Percentiles rank a stretch among this genome's conserved stretches.
phyloP scores from a whole-genome alignment of 2,329 filamentous ascomycete species.

The Paracoccidioides lutzii region DNA sequence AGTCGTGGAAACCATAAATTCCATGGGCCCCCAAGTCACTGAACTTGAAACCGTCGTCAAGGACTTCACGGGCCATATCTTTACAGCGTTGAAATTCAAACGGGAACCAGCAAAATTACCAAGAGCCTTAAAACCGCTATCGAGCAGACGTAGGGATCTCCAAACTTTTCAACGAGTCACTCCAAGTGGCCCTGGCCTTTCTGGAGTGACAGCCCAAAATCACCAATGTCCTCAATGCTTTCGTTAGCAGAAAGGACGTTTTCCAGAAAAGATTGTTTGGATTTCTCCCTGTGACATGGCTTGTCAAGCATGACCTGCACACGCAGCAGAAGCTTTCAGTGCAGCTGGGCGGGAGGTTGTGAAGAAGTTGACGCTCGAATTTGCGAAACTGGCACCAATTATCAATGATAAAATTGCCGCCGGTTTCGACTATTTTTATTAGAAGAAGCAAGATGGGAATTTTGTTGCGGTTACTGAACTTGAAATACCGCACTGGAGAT shows the following conservation, averaged over 20 bases:
- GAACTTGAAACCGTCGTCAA: constrained; percentile 12
- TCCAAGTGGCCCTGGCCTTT: constrained; percentile 8
- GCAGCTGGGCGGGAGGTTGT: constrained; percentile 7
- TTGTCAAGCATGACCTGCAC: constrained; percentile 12
- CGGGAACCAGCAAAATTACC: constrained; percentile 6
- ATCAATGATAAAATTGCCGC: constrained; percentile 10
- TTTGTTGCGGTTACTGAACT: too few relatives aligned
- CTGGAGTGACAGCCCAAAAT: constrained; percentile 12
- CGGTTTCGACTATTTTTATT: constrained; percentile 4
- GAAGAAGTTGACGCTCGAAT: constrained; percentile 9
- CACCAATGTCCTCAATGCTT: constrained; percentile 11
- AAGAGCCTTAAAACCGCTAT: constrained; percentile 9
- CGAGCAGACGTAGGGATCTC: constrained; percentile 3
- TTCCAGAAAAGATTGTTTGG: constrained; percentile 13
- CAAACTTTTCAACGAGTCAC: constrained; percentile 13
- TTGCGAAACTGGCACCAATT: constrained; percentile 10
- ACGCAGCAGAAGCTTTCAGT: constrained; percentile 9
- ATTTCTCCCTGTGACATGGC: constrained; percentile 9
- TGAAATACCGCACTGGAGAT: too few relatives aligned
- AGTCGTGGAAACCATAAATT: constrained; percentile 10
- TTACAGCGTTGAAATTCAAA: constrained; percentile 11
- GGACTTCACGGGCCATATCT: constrained; percentile 10
- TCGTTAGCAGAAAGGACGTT: constrained; percentile 11
- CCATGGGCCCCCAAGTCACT: constrained; percentile 8
- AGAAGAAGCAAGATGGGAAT: too few relatives aligned